Percentiles rank a stretch among this genome's conserved stretches.
phyloP scores from a whole-genome alignment of 2,329 filamentous ascomycete species.

The Diaporthe eres region DNA sequence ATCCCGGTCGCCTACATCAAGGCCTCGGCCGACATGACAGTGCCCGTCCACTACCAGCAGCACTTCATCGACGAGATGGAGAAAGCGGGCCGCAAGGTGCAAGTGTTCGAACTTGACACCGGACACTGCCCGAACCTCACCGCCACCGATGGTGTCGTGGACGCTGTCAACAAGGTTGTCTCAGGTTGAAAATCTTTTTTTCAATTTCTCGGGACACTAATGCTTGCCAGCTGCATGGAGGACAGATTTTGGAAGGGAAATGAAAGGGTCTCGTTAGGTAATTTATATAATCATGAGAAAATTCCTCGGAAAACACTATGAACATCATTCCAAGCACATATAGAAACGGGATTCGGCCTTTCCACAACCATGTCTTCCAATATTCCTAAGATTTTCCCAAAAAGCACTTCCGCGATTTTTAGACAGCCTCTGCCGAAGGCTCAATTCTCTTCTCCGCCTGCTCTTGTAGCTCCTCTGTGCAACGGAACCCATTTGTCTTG shows the following conservation, averaged over 20 bases:
- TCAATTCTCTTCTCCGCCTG: neutral
- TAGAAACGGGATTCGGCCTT: neutral
- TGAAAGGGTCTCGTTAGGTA: no score
- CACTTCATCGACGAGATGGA: neutral
- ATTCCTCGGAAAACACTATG: neutral
- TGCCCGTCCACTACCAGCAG: neutral
- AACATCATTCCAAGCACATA: neutral
- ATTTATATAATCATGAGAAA: neutral
- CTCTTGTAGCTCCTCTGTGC: neutral
- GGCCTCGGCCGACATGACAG: neutral
- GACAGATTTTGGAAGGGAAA: neutral
- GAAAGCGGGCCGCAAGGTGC: neutral
- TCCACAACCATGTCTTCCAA: neutral
- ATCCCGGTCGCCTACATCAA: neutral
- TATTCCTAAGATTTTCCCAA: neutral
- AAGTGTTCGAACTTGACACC: neutral
- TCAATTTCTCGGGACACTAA: neutral
- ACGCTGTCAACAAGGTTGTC: neutral
- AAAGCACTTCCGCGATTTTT: neutral
- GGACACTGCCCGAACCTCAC: conserved; percentile 19
- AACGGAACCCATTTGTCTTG: neutral
- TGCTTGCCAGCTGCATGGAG: neutral
- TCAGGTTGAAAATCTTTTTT: neutral
- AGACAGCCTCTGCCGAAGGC: neutral
- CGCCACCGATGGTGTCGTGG: neutral